Evolutionary conservation across 129 eudicot species (phyloP).

Genomic region (Kitagawia praeruptora): DNA sequence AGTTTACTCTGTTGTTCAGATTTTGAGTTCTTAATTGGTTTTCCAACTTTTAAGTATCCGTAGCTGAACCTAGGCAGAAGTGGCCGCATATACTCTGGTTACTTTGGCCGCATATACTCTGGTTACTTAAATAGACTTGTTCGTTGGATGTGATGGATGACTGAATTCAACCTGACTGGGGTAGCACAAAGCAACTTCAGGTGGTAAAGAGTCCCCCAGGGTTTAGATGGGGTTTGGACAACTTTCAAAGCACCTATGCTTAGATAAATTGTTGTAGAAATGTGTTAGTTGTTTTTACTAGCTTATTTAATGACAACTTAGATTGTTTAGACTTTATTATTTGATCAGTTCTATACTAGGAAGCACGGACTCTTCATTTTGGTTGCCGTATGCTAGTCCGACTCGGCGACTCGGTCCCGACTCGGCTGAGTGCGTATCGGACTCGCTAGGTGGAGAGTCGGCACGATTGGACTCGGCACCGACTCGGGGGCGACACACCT

Average conservation of each 20-base stretch:
- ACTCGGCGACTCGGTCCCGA: too few species aligned
- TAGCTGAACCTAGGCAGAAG: background rate
- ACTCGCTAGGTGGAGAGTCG: too few species aligned
- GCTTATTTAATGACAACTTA: background rate
- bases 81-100: background rate
- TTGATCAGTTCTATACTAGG: background rate
- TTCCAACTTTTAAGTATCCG: background rate
- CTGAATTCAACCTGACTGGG: background rate
- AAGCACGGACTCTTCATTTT: too few species aligned
- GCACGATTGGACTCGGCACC: too few species aligned
- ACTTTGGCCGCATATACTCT: background rate
- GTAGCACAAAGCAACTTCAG: background rate
- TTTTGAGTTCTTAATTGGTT: background rate
- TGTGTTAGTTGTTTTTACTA: background rate
- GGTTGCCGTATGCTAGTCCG: too few species aligned
- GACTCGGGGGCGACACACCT: too few species aligned
- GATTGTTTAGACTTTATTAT: background rate
- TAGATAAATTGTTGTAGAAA: background rate
- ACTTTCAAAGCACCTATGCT: background rate
- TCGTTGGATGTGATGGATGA: background rate
- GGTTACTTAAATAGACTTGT: background rate
- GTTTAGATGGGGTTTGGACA: background rate
- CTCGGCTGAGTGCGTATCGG: too few species aligned
- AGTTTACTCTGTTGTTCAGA: background rate
- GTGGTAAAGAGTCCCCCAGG: background rate